Percentiles rank a stretch among this genome's conserved stretches.
Conservation (phyloP, 306 rosid genomes). For the Castanopsis chinensis region DNA sequence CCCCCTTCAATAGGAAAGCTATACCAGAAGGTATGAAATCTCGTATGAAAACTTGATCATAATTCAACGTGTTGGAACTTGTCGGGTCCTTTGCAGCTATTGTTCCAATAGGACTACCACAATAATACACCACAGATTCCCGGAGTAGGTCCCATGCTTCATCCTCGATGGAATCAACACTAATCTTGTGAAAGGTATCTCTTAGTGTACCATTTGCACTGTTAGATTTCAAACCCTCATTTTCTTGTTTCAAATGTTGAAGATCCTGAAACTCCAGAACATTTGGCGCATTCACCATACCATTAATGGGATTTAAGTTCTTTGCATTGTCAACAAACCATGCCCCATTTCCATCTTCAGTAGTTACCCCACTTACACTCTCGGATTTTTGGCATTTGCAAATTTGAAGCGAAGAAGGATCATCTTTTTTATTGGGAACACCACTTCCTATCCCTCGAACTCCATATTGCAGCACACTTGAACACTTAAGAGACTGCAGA, state of each 20-base stretch:
- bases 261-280: constrained; percentile 48
- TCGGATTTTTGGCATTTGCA: constrained; percentile 67
- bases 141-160: constrained; percentile 85
- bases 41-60: constrained; percentile 87
- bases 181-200: constrained; percentile 30
- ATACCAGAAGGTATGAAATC: constrained; percentile 92
- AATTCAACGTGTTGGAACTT: constrained; percentile 62
- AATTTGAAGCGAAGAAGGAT: constrained; percentile 27
- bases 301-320: constrained; percentile 35
- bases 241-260: constrained; percentile 50
- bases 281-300: constrained; percentile 29
- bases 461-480: constrained; percentile 30
- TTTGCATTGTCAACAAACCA: constrained; percentile 44
- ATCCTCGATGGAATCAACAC: constrained; percentile 55
- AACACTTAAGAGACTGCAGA: constrained; percentile 28
- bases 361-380: constrained; percentile 33
- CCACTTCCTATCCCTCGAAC: constrained; percentile 29
- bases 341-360: constrained; percentile 48
- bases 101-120: constrained; percentile 81
- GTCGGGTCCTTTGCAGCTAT: constrained; percentile 82
- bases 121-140: constrained; percentile 69
- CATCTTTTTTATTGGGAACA: constrained; percentile 12
- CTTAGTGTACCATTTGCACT: constrained; percentile 45
- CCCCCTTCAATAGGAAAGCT: constrained; percentile 85
- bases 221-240: constrained; percentile 36